Percentiles rank a stretch among this genome's conserved stretches.
Conservation (phyloP, 225 moss, liverwort and hornwort genomes). For the Lunularia cruciata region DNA sequence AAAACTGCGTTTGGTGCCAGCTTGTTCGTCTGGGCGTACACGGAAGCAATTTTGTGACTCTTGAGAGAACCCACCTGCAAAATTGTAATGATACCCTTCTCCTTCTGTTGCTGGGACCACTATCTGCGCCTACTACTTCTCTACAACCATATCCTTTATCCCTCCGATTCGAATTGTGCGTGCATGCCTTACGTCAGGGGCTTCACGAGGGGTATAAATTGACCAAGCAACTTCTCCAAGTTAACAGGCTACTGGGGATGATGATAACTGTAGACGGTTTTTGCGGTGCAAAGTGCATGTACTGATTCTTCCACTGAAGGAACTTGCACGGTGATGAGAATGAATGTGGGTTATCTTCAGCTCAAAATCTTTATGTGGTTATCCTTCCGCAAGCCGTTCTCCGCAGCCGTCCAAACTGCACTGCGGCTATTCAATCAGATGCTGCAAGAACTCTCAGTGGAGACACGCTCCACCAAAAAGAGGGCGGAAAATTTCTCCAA, state of each 20-base stretch:
- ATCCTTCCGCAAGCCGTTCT: too few relatives aligned
- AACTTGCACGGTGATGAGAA: background rate
- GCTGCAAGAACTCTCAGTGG: too few relatives aligned
- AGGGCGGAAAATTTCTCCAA: too few relatives aligned
- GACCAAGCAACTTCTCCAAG: background rate
- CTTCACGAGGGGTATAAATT: too few relatives aligned
- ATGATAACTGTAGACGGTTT: too few relatives aligned
- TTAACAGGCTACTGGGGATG: background rate
- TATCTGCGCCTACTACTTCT: background rate
- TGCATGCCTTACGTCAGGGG: background rate
- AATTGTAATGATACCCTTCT: background rate
- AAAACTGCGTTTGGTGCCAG: slow-evolving; percentile 36
- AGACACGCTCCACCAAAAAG: too few relatives aligned
- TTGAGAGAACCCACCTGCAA: background rate
- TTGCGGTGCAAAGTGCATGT: background rate
- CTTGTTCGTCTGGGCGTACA: slow-evolving; percentile 12
- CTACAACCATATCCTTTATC: slow-evolving; percentile 1
- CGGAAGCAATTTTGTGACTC: background rate
- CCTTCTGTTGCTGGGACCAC: too few relatives aligned
- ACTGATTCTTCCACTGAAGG: background rate
- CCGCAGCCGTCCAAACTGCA: too few relatives aligned
- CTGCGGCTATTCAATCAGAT: too few relatives aligned
- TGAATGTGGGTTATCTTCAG: background rate
- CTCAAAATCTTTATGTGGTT: background rate
- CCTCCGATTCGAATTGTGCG: background rate